Evolutionary conservation across 2,329 filamentous ascomycete species (phyloP).

Genomic region (Madurella mycetomatis): DNA sequence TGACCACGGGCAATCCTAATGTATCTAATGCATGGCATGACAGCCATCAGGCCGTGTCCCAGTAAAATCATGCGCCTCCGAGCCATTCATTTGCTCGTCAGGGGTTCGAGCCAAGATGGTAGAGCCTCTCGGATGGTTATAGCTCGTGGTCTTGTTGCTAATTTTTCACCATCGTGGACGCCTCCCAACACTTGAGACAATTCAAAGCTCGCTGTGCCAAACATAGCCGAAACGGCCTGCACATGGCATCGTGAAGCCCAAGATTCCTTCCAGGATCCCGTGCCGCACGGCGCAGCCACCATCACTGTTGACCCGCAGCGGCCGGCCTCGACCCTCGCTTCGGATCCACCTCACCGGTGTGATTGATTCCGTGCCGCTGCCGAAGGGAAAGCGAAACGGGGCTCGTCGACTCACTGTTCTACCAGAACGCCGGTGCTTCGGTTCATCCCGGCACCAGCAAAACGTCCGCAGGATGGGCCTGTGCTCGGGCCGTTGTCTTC

Average conservation of each 20-base stretch:
- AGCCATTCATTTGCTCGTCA: no score
- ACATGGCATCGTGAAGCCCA: conserved; percentile 5
- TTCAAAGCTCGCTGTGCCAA: conserved; percentile 1
- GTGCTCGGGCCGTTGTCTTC: background rate
- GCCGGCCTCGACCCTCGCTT: background rate
- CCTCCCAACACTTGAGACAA: background rate
- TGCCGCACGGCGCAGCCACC: conserved; percentile 15
- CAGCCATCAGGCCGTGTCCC: background rate
- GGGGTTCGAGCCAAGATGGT: no score
- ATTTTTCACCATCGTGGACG: background rate
- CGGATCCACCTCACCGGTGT: background rate
- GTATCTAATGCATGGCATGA: no score
- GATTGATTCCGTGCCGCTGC: background rate
- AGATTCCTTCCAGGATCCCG: background rate
- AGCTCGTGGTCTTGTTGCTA: background rate
- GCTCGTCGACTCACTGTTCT: background rate
- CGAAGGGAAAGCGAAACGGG: background rate
- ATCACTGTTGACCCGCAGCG: background rate
- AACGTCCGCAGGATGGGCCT: background rate
- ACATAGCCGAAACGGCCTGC: conserved; percentile 11
- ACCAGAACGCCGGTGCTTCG: background rate
- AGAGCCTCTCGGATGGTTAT: background rate
- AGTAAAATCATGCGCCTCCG: background rate
- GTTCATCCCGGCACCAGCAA: background rate
- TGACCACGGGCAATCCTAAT: no score